Percentiles rank a stretch among this genome's conserved stretches.
These are phyloP conservation scores for Dryas alaskensis DNA, from an alignment of 306 rosid genomes.

Conservation along the genomic window DNA sequence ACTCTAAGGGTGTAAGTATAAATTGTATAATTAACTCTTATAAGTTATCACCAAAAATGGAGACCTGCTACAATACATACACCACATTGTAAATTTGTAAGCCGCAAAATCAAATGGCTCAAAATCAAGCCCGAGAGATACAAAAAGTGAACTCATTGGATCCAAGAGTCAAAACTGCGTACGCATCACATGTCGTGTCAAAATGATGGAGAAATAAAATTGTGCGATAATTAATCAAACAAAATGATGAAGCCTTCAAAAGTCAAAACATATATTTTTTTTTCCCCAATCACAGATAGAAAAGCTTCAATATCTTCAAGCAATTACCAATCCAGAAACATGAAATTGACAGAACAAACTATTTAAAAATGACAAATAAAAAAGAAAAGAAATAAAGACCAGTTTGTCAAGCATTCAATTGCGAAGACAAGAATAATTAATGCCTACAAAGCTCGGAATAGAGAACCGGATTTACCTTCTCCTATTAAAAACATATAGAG, in stretches of 20 bases:
- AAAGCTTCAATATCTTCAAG: constrained; percentile 44
- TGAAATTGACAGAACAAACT: constrained; percentile 62
- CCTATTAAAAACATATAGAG: constrained; percentile 72
- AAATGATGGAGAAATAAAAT: background rate
- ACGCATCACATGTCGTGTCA: no score
- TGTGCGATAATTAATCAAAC: background rate
- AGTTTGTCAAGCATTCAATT: constrained; percentile 50
- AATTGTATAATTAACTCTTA: no score
- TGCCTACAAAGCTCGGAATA: constrained; percentile 53
- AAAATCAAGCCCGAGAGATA: no score
- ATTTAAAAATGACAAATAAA: constrained; percentile 9
- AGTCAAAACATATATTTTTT: constrained; percentile 18
- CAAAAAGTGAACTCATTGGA: no score
- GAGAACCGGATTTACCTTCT: constrained; percentile 48
- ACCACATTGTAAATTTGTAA: no score
- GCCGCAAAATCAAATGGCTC: no score
- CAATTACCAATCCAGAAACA: constrained; percentile 58
- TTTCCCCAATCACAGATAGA: constrained; percentile 42
- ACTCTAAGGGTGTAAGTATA: no score
- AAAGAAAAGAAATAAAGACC: constrained; percentile 21
- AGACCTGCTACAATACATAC: no score
- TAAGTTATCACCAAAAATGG: no score
- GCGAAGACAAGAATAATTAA: constrained; percentile 54
- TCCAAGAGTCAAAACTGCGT: no score
- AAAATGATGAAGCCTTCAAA: constrained; percentile 5